phyloP scores from a whole-genome alignment of 495 filamentous ascomycete genomes.

The Aeminium ludgeri region DNA sequence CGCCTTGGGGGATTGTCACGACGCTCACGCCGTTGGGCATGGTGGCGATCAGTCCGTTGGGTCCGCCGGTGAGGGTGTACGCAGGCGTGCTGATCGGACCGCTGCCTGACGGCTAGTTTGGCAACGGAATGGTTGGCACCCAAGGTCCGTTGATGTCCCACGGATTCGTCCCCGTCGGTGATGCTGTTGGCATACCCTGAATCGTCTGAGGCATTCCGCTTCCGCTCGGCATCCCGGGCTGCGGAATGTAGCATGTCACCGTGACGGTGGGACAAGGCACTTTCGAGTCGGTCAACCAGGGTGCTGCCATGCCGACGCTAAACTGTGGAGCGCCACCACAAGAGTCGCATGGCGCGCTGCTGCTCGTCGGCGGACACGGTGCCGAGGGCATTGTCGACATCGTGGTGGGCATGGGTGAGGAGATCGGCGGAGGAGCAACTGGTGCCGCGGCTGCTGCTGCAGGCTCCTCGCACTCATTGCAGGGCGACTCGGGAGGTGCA shows the following conservation, averaged over 20 bases:
- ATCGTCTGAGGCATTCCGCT: not conserved
- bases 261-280: not conserved
- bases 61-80: not conserved
- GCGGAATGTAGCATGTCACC: not conserved
- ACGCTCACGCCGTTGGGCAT: not conserved
- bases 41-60: not conserved
- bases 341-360: not conserved
- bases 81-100: not conserved
- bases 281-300: too few species aligned
- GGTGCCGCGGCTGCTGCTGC: not conserved
- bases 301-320: not conserved
- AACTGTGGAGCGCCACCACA: not conserved
- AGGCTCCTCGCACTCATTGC: too few species aligned
- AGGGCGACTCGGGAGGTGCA: too few species aligned
- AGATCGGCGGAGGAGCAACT: not conserved
- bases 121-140: not conserved
- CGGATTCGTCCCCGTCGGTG: not conserved
- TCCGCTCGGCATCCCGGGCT: not conserved
- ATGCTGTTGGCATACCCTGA: not conserved
- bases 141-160: not conserved
- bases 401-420: not conserved
- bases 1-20: not conserved
- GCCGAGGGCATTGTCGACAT: not conserved
- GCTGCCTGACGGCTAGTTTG: not conserved
- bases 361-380: not conserved